phyloP scores from a whole-genome alignment of 139 green algal genomes.

The Marvania coccoides region DNA sequence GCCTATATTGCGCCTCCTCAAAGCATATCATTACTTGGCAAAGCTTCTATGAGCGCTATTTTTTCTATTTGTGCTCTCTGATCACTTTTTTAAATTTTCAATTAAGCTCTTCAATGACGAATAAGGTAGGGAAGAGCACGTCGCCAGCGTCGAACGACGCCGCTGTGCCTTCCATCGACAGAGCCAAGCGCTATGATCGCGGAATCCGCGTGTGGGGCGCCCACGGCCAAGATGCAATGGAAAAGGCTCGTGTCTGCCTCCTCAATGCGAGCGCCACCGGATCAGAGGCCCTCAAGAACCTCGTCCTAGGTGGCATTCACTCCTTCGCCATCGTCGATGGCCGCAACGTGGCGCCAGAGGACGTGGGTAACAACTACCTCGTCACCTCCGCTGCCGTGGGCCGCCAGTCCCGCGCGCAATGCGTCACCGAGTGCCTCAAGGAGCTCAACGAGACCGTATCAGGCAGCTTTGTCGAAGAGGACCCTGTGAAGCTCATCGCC shows the following conservation, averaged over 20 bases:
- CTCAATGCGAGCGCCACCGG: constrained; percentile 64
- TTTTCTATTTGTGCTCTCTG: neutral
- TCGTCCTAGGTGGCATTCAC: constrained; percentile 91
- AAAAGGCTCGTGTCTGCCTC: constrained; percentile 57
- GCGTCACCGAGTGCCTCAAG: constrained; percentile 46
- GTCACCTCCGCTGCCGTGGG: constrained; percentile 52
- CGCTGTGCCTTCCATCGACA: too few relatives aligned
- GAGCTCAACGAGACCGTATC: constrained; percentile 85
- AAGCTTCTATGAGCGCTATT: too few relatives aligned
- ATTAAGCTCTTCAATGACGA: neutral
- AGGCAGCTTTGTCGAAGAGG: constrained; percentile 76
- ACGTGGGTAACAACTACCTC: constrained; percentile 97
- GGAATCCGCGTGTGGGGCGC: constrained; percentile 84
- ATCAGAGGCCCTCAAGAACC: constrained; percentile 92
- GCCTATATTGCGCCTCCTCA: too few relatives aligned
- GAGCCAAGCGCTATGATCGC: constrained; percentile 71
- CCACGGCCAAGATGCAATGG: constrained; percentile 71
- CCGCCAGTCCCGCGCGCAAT: constrained; percentile 44
- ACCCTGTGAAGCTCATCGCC: constrained; percentile 58
- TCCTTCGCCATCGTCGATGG: constrained; percentile 92
- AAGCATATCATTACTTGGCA: too few relatives aligned
- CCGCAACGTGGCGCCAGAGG: constrained; percentile 48
- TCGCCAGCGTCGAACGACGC: too few relatives aligned
- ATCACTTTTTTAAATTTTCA: neutral
- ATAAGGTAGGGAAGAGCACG: too few relatives aligned